phyloP scores from a whole-genome alignment of 352 stramenopile genomes.

The Elongisporangium prolatum region DNA sequence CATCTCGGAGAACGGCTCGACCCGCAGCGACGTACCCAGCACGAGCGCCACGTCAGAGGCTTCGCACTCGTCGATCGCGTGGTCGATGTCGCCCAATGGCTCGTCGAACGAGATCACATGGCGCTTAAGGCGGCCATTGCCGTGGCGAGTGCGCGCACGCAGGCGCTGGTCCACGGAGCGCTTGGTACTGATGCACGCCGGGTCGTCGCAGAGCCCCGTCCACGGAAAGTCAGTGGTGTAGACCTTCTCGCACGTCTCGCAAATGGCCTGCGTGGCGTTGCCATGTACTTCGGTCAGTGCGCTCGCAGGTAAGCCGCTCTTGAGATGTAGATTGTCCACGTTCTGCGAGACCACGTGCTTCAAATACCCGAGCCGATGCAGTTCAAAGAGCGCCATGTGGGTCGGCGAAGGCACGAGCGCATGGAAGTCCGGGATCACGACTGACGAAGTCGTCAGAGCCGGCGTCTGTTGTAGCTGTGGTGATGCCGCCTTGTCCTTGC shows the following conservation, averaged over 20 bases:
- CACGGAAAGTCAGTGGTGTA: constrained; percentile 68
- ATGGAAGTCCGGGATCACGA: constrained; percentile 57
- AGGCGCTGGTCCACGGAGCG: constrained; percentile 53
- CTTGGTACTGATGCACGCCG: constrained; percentile 61
- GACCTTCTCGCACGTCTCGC: constrained; percentile 83
- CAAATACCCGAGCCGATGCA: constrained; percentile 64
- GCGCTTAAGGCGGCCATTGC: constrained; percentile 67
- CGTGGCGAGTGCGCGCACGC: constrained; percentile 61
- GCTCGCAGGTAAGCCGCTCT: constrained; percentile 57
- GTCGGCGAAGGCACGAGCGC: constrained; percentile 64
- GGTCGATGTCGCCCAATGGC: constrained; percentile 72
- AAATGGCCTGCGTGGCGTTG: constrained; percentile 79
- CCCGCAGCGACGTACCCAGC: constrained; percentile 66
- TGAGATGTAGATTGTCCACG: constrained; percentile 80
- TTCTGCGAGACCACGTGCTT: constrained; percentile 84
- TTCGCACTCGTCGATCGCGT: constrained; percentile 77
- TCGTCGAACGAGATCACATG: constrained; percentile 83
- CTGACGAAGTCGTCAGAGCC: constrained; percentile 1
- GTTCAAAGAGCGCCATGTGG: constrained; percentile 77
- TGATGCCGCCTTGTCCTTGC: not conserved
- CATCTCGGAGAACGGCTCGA: constrained; percentile 82
- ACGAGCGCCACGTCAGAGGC: constrained; percentile 70
- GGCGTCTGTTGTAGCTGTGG: constrained; percentile 2
- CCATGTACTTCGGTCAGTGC: constrained; percentile 75
- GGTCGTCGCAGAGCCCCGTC: constrained; percentile 63